phyloP scores from a whole-genome alignment of 2,329 filamentous ascomycete species.

The Calonectria montana region DNA sequence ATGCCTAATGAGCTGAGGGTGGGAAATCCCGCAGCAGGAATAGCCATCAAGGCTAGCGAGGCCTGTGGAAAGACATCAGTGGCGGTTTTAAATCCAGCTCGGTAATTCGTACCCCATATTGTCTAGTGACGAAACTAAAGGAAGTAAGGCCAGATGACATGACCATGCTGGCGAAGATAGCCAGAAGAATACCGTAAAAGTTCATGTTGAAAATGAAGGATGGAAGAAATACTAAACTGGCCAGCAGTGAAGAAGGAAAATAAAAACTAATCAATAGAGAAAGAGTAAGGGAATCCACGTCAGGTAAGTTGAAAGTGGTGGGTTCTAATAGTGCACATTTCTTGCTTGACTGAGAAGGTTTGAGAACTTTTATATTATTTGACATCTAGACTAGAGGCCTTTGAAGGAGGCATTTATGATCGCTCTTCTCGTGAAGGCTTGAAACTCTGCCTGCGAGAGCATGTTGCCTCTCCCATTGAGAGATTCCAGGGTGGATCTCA shows the following conservation, averaged over 20 bases:
- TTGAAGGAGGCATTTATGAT: not conserved
- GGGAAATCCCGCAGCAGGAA: constrained; percentile 3
- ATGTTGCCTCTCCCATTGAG: not conserved
- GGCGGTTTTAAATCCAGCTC: not conserved
- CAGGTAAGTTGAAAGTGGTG: not conserved
- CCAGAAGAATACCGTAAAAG: not conserved
- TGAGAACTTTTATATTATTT: constrained; percentile 19
- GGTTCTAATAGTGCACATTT: not conserved
- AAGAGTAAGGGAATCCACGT: not conserved
- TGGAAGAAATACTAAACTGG: constrained; percentile 5
- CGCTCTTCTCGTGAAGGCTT: not conserved
- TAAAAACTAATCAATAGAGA: not conserved
- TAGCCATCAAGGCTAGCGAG: constrained; percentile 8
- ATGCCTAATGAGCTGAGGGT: not conserved
- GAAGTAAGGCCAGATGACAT: not conserved
- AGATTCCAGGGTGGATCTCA: not conserved
- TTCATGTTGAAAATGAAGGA: constrained; percentile 4
- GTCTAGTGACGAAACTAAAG: not conserved
- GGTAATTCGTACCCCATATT: not conserved
- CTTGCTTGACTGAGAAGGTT: constrained; percentile 6
- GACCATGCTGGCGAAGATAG: not conserved
- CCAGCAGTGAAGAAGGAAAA: constrained; percentile 13
- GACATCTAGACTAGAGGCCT: not conserved
- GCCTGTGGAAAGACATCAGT: not conserved
- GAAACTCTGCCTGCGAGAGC: not conserved